Percentiles rank a stretch among this genome's conserved stretches.
phyloP scores from a whole-genome alignment of 1,284 basidiomycete species.

The Malassezia cuniculi region DNA sequence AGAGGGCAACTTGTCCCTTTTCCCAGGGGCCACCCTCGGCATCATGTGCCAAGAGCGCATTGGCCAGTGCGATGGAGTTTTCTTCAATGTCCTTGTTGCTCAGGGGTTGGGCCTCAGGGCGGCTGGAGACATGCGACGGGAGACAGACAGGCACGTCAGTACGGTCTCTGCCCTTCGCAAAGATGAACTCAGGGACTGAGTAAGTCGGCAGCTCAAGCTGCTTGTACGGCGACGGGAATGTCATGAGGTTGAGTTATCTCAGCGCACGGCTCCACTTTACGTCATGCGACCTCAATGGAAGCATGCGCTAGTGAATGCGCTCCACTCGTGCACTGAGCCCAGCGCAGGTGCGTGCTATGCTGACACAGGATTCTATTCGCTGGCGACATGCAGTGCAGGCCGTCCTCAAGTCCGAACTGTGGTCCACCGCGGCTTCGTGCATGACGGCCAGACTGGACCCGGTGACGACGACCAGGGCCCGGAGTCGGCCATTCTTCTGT shows the following conservation, averaged over 20 bases:
- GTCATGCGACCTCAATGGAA: slow-evolving; percentile 5
- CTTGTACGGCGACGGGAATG: slow-evolving; percentile 25
- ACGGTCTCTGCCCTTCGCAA: too few species aligned
- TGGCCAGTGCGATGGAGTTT: slow-evolving; percentile 26
- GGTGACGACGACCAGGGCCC: too few species aligned
- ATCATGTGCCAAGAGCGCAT: slow-evolving; percentile 19
- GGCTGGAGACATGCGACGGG: slow-evolving; percentile 18
- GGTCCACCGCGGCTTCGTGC: slow-evolving; percentile 12
- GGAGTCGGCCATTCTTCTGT: not conserved
- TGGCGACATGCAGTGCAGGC: not conserved
- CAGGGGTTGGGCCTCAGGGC: slow-evolving; percentile 21
- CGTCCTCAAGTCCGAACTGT: slow-evolving; percentile 7
- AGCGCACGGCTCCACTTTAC: not conserved
- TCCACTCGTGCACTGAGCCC: not conserved
- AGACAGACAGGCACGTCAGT: slow-evolving; percentile 16
- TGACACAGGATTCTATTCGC: slow-evolving; percentile 8
- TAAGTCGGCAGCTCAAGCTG: slow-evolving; percentile 19
- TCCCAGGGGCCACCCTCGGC: slow-evolving; percentile 21
- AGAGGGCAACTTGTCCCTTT: slow-evolving; percentile 27
- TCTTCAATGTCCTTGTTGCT: slow-evolving; percentile 21
- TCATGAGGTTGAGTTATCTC: slow-evolving; percentile 9
- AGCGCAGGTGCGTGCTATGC: not conserved
- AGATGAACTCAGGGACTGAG: slow-evolving; percentile 26
- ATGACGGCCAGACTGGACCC: not conserved
- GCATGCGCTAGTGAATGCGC: not conserved